Base-by-base conservation (phyloP, 768 basidiomycete species). In the Amanita fuliginea region DNA sequence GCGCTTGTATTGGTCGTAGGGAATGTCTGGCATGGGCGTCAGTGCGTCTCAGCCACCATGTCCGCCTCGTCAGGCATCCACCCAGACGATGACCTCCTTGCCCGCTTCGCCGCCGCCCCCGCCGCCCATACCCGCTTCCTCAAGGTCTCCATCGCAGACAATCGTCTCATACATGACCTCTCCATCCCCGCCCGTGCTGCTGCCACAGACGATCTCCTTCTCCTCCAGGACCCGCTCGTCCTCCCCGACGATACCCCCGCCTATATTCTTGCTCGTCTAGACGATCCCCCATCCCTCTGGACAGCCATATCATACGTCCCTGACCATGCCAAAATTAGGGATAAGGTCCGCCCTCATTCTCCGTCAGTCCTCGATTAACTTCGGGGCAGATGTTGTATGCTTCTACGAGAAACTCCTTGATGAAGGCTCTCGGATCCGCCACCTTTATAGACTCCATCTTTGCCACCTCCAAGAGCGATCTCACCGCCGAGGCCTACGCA, bases 361-460 rank as follows among this genome's bases (percentile, higher is more conserved):
- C 19, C 32, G 2, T 21, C 7, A 33, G 13, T 28, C 36, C 35
- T 14, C 30, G 37, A 30, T 40, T 48, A 43, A 33, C 26, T 14
- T 34, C 28, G 37, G 46, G 47, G 37, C 55, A 92, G 88, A 94
- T 92, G 89, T 70, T 94, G 30, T 93, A 92, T 63, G 88, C 91
- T 18, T 83, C 90, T 3, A 82, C 83, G 1, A 79, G 88, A 39
- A 70, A 72, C 19, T 72, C 80, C 14, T 72, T 93, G 18, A 71
- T 80, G 24, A 88, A 78, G 62, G 69, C 74, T n/a, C 72, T 94
- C 3, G 88, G 88, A 39, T 81, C 90, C 2, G 69, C 78, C 14
- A 62, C 77, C 28, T 88, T 92, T 63, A 74, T 74, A 2, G 81
- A 86, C 60, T 73, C 75, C 33, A 66, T 93, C n/a, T 89, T 86